Conservation (phyloP, 495 filamentous ascomycete genomes). For the Neurospora africana region DNA sequence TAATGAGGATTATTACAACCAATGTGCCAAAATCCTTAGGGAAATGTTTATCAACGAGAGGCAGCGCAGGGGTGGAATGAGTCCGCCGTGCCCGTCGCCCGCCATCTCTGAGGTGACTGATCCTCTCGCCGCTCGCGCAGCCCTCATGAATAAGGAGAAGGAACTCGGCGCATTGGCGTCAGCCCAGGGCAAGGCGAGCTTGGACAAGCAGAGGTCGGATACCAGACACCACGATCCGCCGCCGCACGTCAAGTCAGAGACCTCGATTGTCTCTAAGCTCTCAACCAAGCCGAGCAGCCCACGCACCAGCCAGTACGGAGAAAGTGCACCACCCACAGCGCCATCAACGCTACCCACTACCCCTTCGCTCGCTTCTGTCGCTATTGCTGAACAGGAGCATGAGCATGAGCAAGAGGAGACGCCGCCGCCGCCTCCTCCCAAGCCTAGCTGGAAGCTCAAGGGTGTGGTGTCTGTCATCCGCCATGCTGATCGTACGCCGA, state of each 20-base stretch:
- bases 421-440: conserved; percentile 72
- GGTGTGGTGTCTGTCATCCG: conserved; percentile 96
- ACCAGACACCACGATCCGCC: conserved; percentile 6
- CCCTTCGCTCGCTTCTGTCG: conserved; percentile 15
- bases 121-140: conserved; percentile 23
- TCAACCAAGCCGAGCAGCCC: conserved; percentile 27
- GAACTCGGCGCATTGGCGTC: conserved; percentile 15
- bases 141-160: conserved; percentile 24
- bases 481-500: conserved; percentile 93
- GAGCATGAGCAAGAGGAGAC: conserved; percentile 21
- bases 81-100: conserved; percentile 34
- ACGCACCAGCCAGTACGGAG: conserved; percentile 20
- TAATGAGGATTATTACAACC: conserved; percentile 96
- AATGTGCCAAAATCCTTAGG: conserved; percentile 71
- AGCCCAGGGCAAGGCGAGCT: conserved; percentile 26
- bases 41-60: conserved; percentile 78
- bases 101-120: conserved; percentile 32
- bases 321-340: conserved; percentile 32
- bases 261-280: conserved; percentile 14
- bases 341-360: conserved; percentile 33
- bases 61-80: conserved; percentile 33
- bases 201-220: conserved; percentile 15
- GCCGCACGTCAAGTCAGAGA: conserved; percentile 10
- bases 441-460: conserved; percentile 95
- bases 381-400: not conserved